Base-by-base conservation (phyloP, 1,139 yeast genomes). In the Taiozyma onychis region DNA sequence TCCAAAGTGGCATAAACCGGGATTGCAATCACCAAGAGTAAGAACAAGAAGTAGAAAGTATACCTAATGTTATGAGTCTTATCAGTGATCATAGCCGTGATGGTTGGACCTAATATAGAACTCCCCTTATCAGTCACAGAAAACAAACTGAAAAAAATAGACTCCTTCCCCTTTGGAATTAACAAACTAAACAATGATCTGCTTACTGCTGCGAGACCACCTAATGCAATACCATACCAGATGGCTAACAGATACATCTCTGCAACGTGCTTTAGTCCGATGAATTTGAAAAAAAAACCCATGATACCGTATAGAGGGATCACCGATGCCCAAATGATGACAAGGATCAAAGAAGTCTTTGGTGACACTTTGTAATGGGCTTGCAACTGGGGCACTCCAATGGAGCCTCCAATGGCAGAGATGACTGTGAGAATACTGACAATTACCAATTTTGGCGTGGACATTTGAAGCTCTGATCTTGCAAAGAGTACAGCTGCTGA, bases 51-150 rank as follows among this genome's bases (percentile, higher is more conserved):
- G 70, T 78, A 83, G 62, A 85, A 85, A 10, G 88, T 78, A 61
- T 82, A 80, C 43, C 90, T 70, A 49, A 85, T 81, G 54, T 84
- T 80, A 60, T 85, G 90, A 0, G 88, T 82, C 50, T 68, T 68
- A 66, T 85, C 88, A 4, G 86, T 81, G 46, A 85, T 76, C 51
- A 83, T 52, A 0, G 88, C 91, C 14, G 85, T 78, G 28, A 84
- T 59, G 8, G 81, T 66, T 0, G 91, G 91, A 0, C 91, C 90
- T 34, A 85, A 56, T 6, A 85, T 77, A 0, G 88, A 81, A 9
- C 88, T 81, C 4, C 90, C 89, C 59, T 85, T 85, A 63, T 85
- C 91, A 1, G 91, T 85, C 42, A 85, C 81, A 35, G 85, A 78
- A 64, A 80, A 85, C 44, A 85, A 67, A 16, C 89, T 83, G 65